These are phyloP conservation scores for Hermanozyma aechmeae DNA, from an alignment of 805 yeast genomes.

Conservation along the genomic window DNA sequence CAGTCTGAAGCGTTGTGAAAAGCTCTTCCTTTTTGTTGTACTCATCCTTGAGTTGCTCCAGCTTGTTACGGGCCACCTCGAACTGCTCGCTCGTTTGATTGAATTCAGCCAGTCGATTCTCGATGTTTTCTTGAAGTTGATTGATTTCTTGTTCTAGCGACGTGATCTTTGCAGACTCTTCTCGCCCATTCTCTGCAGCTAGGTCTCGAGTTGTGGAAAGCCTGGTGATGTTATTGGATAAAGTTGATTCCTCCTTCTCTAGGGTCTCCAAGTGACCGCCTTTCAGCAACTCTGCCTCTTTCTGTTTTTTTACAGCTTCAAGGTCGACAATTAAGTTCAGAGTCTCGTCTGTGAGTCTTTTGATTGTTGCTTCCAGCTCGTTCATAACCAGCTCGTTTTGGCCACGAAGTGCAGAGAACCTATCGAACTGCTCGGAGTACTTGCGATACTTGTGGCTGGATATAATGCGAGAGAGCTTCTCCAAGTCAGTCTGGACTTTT, in stretches of 20 bases:
- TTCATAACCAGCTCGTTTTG: conserved; percentile 32
- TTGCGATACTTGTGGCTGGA: conserved; percentile 64
- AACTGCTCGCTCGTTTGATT: too few relatives aligned
- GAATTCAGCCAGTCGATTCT: conserved; percentile 36
- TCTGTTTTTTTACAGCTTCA: conserved; percentile 38
- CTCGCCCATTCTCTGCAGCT: conserved; percentile 45
- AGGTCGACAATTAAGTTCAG: conserved; percentile 52
- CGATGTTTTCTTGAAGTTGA: conserved; percentile 22
- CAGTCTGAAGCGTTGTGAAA: conserved; percentile 73
- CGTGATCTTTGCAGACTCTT: conserved; percentile 15
- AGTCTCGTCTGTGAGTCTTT: conserved; percentile 46
- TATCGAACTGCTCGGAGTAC: conserved; percentile 30
- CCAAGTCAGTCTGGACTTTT: conserved; percentile 72
- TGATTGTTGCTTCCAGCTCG: conserved; percentile 34
- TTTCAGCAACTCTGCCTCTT: conserved; percentile 49
- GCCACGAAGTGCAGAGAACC: conserved; percentile 34
- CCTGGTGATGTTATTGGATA: conserved; percentile 60
- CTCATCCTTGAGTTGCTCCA: conserved; percentile 37
- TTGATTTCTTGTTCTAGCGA: conserved; percentile 24
- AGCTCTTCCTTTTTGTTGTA: conserved; percentile 64
- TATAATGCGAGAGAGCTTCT: conserved; percentile 61
- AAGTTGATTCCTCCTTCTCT: conserved; percentile 46
- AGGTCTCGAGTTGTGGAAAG: conserved; percentile 55
- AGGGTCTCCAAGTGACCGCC: conserved; percentile 53
- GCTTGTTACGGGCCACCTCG: conserved; percentile 31